Evolutionary conservation across 305 asterid species (phyloP).

Genomic region (Fraxinus floribunda): DNA sequence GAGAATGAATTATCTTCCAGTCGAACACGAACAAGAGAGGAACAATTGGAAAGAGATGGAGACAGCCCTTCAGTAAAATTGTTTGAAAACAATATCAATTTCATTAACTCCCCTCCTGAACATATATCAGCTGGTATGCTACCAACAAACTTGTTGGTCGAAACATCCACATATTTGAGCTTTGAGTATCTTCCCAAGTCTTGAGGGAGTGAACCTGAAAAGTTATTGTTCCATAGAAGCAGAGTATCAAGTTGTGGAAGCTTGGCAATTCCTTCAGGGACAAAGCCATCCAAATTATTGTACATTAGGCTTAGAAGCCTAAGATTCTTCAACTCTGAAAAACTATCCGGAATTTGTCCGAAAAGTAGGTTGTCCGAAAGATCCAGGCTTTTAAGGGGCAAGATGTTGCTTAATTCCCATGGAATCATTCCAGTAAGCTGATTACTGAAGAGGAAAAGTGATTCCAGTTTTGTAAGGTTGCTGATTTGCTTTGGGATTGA

Average conservation of each 20-base stretch:
- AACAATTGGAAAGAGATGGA: slow-evolving; percentile 76
- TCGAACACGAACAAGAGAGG: slow-evolving; percentile 80
- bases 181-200: slow-evolving; percentile 62
- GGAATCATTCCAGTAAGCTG: slow-evolving; percentile 62
- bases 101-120: slow-evolving; percentile 50
- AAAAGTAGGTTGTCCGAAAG: slow-evolving; percentile 84
- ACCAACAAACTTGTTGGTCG: slow-evolving; percentile 72
- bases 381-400: slow-evolving; percentile 74
- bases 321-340: slow-evolving; percentile 68
- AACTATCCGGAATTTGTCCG: slow-evolving; percentile 74
- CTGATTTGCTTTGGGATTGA: slow-evolving; percentile 55
- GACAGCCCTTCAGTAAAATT: slow-evolving; percentile 62
- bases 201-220: slow-evolving; percentile 71
- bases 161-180: slow-evolving; percentile 72
- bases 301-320: slow-evolving; percentile 79
- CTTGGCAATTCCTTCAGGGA: slow-evolving; percentile 69
- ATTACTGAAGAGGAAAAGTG: slow-evolving; percentile 86
- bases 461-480: slow-evolving; percentile 71
- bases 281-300: slow-evolving; percentile 70
- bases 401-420: slow-evolving; percentile 53
- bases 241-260: slow-evolving; percentile 77
- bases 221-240: slow-evolving; percentile 82
- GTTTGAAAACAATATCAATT: slow-evolving; percentile 75
- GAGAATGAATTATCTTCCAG: slow-evolving; percentile 74
- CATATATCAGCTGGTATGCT: slow-evolving; percentile 66